Evolutionary conservation across 371 early-diverging fungal genomes (phyloP).

Genomic region (Syncephalastrum monosporum): DNA sequence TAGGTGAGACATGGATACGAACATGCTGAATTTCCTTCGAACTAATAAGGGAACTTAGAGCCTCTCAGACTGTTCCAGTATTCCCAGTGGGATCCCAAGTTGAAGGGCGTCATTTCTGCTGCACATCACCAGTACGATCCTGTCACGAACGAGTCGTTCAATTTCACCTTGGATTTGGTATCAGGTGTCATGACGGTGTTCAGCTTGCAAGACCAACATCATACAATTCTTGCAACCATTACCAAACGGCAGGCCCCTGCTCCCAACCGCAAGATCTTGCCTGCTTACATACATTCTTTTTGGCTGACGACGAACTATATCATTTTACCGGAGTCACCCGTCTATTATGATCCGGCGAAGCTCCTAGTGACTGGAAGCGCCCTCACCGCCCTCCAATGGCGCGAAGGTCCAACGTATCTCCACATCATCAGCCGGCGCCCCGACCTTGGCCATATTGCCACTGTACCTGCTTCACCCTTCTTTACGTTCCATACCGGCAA

Average conservation of each 20-base stretch:
- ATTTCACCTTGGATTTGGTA: slow-evolving; percentile 25
- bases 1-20: slow-evolving; percentile 28
- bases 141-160: slow-evolving; percentile 49
- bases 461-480: slow-evolving; percentile 42
- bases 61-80: slow-evolving; percentile 54
- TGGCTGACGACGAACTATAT: slow-evolving; percentile 54
- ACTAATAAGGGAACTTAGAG: slow-evolving; percentile 18
- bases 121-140: slow-evolving; percentile 62
- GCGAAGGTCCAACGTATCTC: slow-evolving; percentile 30
- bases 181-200: slow-evolving; percentile 11
- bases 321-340: slow-evolving; percentile 52
- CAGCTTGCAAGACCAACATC: slow-evolving; percentile 2
- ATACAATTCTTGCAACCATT: slow-evolving; percentile 42
- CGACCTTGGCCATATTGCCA: slow-evolving; percentile 42
- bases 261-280: slow-evolving; percentile 12
- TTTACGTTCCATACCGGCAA: slow-evolving; percentile 59
- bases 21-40: no score
- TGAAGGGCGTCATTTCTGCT: slow-evolving; percentile 51
- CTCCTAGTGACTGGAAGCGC: slow-evolving; percentile 42
- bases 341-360: slow-evolving; percentile 41
- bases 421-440: slow-evolving; percentile 47
- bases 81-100: slow-evolving; percentile 35
- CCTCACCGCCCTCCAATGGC: slow-evolving; percentile 40
- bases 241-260: slow-evolving; percentile 22
- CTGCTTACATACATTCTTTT: slow-evolving; percentile 39